Evolutionary conservation across 2,329 filamentous ascomycete species (phyloP).

Genomic region (Pestalotiopsis sp.): DNA sequence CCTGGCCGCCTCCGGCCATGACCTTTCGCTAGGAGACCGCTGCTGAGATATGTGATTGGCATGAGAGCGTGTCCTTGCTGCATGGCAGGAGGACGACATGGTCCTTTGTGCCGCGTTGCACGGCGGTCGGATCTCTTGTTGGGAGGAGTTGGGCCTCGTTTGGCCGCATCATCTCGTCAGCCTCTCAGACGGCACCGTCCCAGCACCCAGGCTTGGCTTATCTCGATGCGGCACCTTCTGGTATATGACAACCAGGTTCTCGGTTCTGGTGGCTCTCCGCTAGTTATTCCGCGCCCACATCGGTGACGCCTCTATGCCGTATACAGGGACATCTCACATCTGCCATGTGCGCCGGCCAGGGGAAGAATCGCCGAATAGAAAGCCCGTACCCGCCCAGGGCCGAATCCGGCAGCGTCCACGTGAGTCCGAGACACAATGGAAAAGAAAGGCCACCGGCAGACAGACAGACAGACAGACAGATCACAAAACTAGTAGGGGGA

Average conservation of each 20-base stretch:
- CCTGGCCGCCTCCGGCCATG: constrained; percentile 12
- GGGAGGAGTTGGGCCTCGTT: constrained; percentile 12
- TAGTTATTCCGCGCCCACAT: background rate
- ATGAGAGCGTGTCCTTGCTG: constrained; percentile 19
- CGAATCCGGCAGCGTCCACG: constrained; percentile 11
- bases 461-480: background rate
- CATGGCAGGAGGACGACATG: constrained; percentile 24
- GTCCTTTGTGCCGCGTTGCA: constrained; percentile 29
- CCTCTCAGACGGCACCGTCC: constrained; percentile 12
- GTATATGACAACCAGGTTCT: constrained; percentile 9
- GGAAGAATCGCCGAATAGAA: constrained; percentile 6
- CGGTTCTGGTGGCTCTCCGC: constrained; percentile 13
- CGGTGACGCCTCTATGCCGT: constrained; percentile 9
- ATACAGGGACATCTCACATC: background rate
- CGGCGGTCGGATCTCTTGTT: constrained; percentile 27
- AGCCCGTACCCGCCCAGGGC: constrained; percentile 14
- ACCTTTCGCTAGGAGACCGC: constrained; percentile 19
- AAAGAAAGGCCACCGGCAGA: background rate
- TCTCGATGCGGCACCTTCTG: constrained; percentile 26
- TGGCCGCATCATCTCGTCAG: constrained; percentile 1
- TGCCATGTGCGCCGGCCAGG: background rate
- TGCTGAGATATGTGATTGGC: constrained; percentile 23
- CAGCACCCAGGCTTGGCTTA: constrained; percentile 17
- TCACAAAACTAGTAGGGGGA: background rate
- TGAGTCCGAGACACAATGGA: constrained; percentile 13